Conservation (phyloP, 176 grass and related monocot genomes). For the Triticum urartu region DNA sequence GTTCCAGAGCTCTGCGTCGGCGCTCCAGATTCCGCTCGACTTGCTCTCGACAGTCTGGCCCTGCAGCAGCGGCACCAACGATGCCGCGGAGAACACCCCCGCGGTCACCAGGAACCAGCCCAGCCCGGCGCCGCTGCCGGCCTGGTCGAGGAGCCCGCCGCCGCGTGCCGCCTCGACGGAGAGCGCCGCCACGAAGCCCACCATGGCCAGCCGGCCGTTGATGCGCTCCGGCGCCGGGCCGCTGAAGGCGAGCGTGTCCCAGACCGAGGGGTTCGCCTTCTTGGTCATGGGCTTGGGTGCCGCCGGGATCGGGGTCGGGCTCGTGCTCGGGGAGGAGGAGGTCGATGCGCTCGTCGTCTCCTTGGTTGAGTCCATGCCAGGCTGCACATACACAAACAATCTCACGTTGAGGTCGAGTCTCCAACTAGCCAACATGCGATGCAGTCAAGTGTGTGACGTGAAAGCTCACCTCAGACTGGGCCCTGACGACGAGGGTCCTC, state of each 20-base stretch:
- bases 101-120: slow-evolving; percentile 46
- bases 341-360: neutral
- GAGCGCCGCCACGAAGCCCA: slow-evolving; percentile 62
- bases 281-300: neutral
- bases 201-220: slow-evolving; percentile 73
- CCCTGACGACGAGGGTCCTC: neutral
- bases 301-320: neutral
- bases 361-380: neutral
- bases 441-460: neutral
- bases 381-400: neutral
- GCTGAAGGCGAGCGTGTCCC: slow-evolving; percentile 65
- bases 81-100: slow-evolving; percentile 53
- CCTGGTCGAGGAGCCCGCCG: slow-evolving; percentile 41
- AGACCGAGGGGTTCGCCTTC: slow-evolving; percentile 25
- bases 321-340: neutral
- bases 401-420: neutral
- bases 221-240: slow-evolving; percentile 68
- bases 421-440: neutral
- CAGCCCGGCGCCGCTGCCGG: slow-evolving; percentile 35
- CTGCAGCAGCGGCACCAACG: slow-evolving; percentile 63
- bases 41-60: slow-evolving; percentile 48
- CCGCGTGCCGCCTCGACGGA: slow-evolving; percentile 52
- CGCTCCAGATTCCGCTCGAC: slow-evolving; percentile 31
- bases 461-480: neutral
- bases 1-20: slow-evolving; percentile 85